Evolutionary conservation across 345 rosid genomes (phyloP), one percentile per base, ranked within the genome.

Genomic region (Geranium rotundifolium): DNA sequence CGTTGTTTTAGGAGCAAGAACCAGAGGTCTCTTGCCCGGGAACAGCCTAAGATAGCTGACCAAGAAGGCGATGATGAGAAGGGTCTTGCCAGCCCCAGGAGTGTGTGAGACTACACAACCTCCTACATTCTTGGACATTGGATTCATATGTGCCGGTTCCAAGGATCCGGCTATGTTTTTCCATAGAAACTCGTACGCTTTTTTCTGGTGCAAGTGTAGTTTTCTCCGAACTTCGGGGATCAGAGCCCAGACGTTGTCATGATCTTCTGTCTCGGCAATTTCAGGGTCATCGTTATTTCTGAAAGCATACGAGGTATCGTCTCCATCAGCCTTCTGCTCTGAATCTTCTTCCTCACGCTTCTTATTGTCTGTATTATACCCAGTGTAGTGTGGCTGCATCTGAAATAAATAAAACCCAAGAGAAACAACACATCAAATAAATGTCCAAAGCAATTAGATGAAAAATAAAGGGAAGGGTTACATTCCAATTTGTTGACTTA

Each of bases 171-270:
- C 85, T 37, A 83, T 60, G 55, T 93, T 93, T 71, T 56, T 70
- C 97, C 99, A 88, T 27, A 93, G 82, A 72, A 90, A 93, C 75
- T 90, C 96, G n/a, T 81, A 93, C 68, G 99, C 97, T 69, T 77
- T 83, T 58, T 69, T 81, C 79, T 93, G 97, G 67, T 90, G 97
- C 69, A 76, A 18, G 58, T 88, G 97, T 29, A 90, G 68, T 59
- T 88, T 90, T 60, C 54, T 72, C 70, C 79, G 73, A 9, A 87
- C 82, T 34, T 87, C 90, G 14, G 97, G 96, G 72, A 90, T 81
- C 57, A 93, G 72, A 60, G 79, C 82, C 97, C 99, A 88, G 16
- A 88, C 95, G n/a, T 81, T 89, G 37, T 81, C 84, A 34, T 75
- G 77, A 46, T 73, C 86, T 64, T 83, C 84, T 30, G 75, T 66